Percentiles rank a stretch among this genome's conserved stretches.
Conservation (phyloP, 148 eudicot species). For the Agrostemma githago region DNA sequence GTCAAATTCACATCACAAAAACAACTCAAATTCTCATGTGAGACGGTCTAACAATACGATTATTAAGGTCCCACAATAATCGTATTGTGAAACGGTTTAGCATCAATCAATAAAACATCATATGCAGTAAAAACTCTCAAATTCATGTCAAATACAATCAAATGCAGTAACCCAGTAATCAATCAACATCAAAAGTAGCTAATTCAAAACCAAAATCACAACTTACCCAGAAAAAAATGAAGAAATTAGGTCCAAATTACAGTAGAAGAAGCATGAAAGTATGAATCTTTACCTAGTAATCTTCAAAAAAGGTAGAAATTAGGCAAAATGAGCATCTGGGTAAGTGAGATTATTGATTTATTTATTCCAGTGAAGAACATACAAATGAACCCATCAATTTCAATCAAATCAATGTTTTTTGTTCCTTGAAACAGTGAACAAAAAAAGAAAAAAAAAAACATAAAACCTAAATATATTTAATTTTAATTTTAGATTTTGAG, state of each 20-base stretch:
- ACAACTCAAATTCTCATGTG: too few relatives aligned
- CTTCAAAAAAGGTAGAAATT: background rate
- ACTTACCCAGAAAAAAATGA: background rate
- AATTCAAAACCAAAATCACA: background rate
- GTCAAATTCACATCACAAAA: constrained; percentile 4
- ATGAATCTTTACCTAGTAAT: constrained; percentile 7
- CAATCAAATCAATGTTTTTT: background rate
- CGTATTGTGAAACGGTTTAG: background rate
- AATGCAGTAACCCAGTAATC: constrained; percentile 1
- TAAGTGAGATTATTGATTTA: background rate
- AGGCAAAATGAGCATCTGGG: constrained; percentile 10
- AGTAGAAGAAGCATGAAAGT: too few relatives aligned
- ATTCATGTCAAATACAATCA: constrained; percentile 8
- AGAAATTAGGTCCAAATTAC: too few relatives aligned
- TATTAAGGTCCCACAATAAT: too few relatives aligned
- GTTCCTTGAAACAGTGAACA: background rate
- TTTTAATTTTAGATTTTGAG: background rate
- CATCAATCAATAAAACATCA: background rate
- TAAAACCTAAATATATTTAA: too few relatives aligned
- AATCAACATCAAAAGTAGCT: background rate
- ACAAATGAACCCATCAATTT: constrained; percentile 11
- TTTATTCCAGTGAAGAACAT: background rate
- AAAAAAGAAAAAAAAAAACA: background rate
- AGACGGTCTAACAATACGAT: too few relatives aligned
- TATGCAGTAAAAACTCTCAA: too few relatives aligned